These are phyloP conservation scores for Neurospora sp. DNA, from an alignment of 495 filamentous ascomycete species.

Conservation along the genomic window DNA sequence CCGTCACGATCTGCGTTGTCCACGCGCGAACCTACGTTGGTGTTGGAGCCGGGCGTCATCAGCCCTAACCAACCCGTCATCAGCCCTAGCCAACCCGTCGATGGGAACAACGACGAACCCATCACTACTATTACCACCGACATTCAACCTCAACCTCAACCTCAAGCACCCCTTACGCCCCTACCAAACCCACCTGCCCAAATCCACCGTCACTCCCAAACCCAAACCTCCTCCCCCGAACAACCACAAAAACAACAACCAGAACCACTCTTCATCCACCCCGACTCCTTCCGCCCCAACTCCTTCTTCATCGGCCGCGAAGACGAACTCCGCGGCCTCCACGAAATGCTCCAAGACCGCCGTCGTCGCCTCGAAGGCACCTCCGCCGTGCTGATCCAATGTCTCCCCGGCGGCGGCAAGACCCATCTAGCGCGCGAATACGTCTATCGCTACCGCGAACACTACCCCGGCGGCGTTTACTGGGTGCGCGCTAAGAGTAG, in stretches of 20 bases:
- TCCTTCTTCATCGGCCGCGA: conserved; percentile 65
- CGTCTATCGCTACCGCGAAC: conserved; percentile 53
- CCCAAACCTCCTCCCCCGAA: neutral
- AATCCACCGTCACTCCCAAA: neutral
- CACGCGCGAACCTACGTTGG: conserved; percentile 1
- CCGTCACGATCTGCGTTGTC: neutral
- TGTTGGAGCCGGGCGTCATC: neutral
- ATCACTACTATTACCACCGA: neutral
- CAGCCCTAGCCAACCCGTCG: neutral
- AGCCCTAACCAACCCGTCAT: neutral
- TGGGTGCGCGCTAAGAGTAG: conserved; percentile 65
- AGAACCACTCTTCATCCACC: conserved; percentile 51
- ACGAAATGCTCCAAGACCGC: conserved; percentile 54
- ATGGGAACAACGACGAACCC: neutral
- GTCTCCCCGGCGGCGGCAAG: conserved; percentile 70
- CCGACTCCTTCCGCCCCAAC: conserved; percentile 69
- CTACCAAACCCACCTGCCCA: neutral
- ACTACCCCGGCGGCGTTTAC: conserved; percentile 68
- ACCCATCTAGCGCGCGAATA: conserved; percentile 76
- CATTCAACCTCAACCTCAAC: neutral
- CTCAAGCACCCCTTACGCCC: neutral
- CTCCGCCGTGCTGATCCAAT: conserved; percentile 58
- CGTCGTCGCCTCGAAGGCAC: conserved; percentile 52
- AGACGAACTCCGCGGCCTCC: conserved; percentile 56
- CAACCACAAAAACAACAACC: neutral